phyloP scores from a whole-genome alignment of 768 basidiomycete species.

The Suillus variegatus region DNA sequence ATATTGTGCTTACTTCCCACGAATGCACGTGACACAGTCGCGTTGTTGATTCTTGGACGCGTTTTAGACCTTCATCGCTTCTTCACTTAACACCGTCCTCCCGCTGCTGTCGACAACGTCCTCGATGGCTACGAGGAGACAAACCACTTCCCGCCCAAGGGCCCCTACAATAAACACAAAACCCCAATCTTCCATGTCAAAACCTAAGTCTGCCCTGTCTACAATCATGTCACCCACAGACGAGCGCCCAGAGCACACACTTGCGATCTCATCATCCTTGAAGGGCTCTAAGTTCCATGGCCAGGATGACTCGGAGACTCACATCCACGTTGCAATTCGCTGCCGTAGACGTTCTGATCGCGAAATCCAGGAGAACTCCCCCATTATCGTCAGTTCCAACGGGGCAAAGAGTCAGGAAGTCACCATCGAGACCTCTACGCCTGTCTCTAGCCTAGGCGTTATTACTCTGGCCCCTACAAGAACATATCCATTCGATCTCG shows the following conservation, averaged over 20 bases:
- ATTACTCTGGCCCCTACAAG: slow-evolving; percentile 73
- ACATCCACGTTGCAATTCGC: slow-evolving; percentile 93
- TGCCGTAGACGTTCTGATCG: slow-evolving; percentile 84
- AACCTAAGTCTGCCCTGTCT: slow-evolving; percentile 34
- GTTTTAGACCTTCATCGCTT: slow-evolving; percentile 15
- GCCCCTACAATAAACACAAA: slow-evolving; percentile 40
- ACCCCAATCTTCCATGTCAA: slow-evolving; percentile 52
- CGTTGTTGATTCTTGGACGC: slow-evolving; percentile 33
- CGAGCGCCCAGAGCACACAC: slow-evolving; percentile 16
- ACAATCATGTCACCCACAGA: slow-evolving; percentile 28
- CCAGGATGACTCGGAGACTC: slow-evolving; percentile 60
- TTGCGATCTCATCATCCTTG: slow-evolving; percentile 25
- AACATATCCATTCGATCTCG: slow-evolving; percentile 93
- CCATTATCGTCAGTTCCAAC: slow-evolving; percentile 79
- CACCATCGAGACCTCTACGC: slow-evolving; percentile 76
- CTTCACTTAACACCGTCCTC: background rate
- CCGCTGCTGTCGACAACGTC: slow-evolving; percentile 7
- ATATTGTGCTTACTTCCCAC: slow-evolving; percentile 7
- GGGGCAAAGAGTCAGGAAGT: slow-evolving; percentile 78
- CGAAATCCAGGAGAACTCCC: slow-evolving; percentile 84
- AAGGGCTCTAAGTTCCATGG: slow-evolving; percentile 29
- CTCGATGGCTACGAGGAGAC: slow-evolving; percentile 67
- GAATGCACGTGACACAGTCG: slow-evolving; percentile 36
- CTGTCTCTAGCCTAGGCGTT: slow-evolving; percentile 70
- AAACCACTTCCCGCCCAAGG: slow-evolving; percentile 48